Conservation (phyloP, 257 asterid species). For the Ocimum tenuiflorum region DNA sequence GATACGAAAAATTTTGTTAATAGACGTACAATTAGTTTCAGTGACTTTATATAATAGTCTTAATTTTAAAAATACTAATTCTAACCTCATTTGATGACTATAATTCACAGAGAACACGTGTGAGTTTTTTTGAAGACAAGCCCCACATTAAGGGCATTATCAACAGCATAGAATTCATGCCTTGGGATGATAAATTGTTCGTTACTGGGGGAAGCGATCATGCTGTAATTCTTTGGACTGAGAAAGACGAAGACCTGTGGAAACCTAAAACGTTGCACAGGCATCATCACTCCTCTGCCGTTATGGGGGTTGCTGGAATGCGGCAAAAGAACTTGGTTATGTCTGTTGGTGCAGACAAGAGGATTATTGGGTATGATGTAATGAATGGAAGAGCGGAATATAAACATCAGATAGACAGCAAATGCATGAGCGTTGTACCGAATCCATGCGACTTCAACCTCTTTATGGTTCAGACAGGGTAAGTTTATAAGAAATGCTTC, state of each 20-base stretch:
- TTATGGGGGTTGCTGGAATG: conserved; percentile 90
- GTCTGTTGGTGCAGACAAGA: conserved; percentile 84
- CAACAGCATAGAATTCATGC: conserved; percentile 79
- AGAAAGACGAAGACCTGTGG: conserved; percentile 60
- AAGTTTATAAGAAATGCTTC: conserved; percentile 10
- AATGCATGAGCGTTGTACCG: conserved; percentile 89
- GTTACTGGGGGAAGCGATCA: conserved; percentile 93
- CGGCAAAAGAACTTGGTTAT: conserved; percentile 62
- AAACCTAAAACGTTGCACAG: conserved; percentile 53
- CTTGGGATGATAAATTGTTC: conserved; percentile 70
- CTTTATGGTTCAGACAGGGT: conserved; percentile 95
- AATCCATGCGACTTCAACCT: conserved; percentile 89
- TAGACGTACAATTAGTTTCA: neutral
- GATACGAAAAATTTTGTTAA: neutral
- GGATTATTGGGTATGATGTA: conserved; percentile 61
- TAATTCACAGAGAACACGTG: conserved; percentile 41
- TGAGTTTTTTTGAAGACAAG: conserved; percentile 55
- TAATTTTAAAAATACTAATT: neutral
- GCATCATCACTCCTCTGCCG: conserved; percentile 69
- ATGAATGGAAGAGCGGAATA: conserved; percentile 46
- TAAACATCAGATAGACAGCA: conserved; percentile 71
- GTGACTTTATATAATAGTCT: neutral
- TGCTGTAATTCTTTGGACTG: conserved; percentile 72
- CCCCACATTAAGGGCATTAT: conserved; percentile 81
- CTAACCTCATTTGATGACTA: neutral